Conservation (phyloP, 352 stramenopile species). For the Globisporangium takayamanum region DNA sequence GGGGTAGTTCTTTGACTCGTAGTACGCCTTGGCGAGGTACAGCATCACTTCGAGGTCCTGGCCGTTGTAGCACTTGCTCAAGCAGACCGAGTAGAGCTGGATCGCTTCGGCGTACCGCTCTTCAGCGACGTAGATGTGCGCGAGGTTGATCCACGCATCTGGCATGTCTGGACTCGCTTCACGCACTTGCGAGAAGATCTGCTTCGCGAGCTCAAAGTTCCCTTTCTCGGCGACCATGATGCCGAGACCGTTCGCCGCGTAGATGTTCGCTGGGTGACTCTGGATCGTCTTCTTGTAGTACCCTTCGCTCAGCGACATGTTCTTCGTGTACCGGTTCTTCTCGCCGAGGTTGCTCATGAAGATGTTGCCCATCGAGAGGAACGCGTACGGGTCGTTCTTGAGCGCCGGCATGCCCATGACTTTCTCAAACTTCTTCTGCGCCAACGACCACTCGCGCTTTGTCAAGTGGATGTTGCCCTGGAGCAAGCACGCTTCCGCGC, state of each 20-base stretch:
- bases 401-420: conserved; percentile 94
- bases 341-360: conserved; percentile 97
- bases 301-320: conserved; percentile 91
- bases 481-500: conserved; percentile 90
- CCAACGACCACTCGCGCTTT: conserved; percentile 93
- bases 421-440: conserved; percentile 91
- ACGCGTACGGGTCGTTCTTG: conserved; percentile 95
- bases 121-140: conserved; percentile 95
- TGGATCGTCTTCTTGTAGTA: conserved; percentile 96
- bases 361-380: conserved; percentile 96
- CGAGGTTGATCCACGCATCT: conserved; percentile 95
- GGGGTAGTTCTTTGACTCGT: conserved; percentile 86
- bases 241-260: conserved; percentile 95
- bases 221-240: conserved; percentile 98
- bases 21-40: conserved; percentile 87
- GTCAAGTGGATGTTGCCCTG: conserved; percentile 95
- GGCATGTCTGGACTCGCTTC: conserved; percentile 94
- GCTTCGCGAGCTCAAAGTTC: conserved; percentile 94
- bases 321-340: conserved; percentile 94
- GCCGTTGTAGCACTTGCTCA: conserved; percentile 87
- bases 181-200: conserved; percentile 95
- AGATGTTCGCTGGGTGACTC: conserved; percentile 92
- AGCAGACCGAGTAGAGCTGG: conserved; percentile 92
- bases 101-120: conserved; percentile 95
- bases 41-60: conserved; percentile 75